A percentile compares a stretch with the other conserved stretches of the same genome.
Conservation (phyloP, 805 yeast genomes). For the Saccharomycopsis javanensis region DNA sequence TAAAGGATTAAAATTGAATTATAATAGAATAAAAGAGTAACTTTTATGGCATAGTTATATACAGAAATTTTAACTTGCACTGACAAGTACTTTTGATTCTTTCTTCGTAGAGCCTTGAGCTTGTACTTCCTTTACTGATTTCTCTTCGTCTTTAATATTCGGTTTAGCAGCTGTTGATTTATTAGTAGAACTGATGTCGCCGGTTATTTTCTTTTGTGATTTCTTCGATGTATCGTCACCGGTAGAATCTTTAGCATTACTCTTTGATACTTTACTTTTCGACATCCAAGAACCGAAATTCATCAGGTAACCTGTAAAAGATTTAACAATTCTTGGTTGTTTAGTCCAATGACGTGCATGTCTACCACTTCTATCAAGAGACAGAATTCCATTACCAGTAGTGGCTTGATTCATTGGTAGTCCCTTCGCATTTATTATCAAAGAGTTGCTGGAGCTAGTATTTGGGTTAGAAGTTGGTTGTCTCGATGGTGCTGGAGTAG, state of each 20-base stretch:
- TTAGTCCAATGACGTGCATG: conserved; percentile 38
- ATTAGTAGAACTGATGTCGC: not conserved
- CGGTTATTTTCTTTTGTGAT: not conserved
- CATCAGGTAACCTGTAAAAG: conserved; percentile 37
- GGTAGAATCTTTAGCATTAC: not conserved
- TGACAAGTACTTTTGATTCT: not conserved
- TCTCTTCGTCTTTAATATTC: not conserved
- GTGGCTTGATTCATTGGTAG: conserved; percentile 11
- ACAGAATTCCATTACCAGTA: not conserved
- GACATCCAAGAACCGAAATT: conserved; percentile 20
- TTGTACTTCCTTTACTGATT: not conserved
- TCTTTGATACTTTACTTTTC: not conserved
- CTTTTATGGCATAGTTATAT: not conserved
- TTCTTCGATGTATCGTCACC: not conserved
- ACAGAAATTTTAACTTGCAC: not conserved
- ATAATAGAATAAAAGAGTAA: not conserved
- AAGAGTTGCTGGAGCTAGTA: not conserved
- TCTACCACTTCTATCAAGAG: conserved; percentile 34
- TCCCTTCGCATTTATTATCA: conserved; percentile 4
- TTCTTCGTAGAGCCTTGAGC: not conserved
- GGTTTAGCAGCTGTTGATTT: not conserved
- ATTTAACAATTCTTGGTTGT: conserved; percentile 30
- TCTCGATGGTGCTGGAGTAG: not conserved
- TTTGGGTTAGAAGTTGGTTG: not conserved
- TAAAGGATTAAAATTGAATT: not conserved